Evolutionary conservation across 2,329 filamentous ascomycete genomes (phyloP).

Genomic region (Fusarium goolgardi): DNA sequence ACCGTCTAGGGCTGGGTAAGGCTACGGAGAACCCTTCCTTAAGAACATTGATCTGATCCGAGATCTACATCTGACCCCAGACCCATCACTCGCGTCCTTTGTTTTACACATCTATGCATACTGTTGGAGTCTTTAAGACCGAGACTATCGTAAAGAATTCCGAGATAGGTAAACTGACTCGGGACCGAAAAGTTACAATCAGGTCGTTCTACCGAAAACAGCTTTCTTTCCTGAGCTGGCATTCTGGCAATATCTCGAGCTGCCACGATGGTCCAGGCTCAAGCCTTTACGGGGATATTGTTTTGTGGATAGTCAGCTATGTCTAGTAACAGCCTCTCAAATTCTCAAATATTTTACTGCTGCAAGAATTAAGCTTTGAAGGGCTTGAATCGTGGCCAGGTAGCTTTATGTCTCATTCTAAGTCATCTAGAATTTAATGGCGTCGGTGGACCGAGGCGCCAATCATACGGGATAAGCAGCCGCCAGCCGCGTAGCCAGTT

Average conservation of each 20-base stretch:
- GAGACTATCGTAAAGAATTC: neutral
- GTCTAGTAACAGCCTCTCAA: neutral
- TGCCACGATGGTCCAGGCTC: neutral
- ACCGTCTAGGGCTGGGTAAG: neutral
- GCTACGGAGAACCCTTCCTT: neutral
- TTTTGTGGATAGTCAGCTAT: neutral
- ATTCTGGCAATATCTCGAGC: neutral
- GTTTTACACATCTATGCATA: neutral
- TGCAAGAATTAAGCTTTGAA: neutral
- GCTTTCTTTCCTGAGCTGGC: neutral
- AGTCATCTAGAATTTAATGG: neutral
- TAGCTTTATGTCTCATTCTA: neutral
- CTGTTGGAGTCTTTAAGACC: too few relatives aligned
- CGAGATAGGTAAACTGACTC: neutral
- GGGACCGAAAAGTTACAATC: too few relatives aligned
- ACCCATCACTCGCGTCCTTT: neutral
- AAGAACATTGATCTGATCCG: neutral
- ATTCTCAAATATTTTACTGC: neutral
- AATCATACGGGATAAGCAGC: rapidly evolving
- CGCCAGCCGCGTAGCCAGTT: neutral
- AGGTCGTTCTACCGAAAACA: neutral
- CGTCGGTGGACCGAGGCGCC: neutral
- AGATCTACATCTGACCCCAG: neutral
- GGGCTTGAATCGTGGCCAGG: neutral
- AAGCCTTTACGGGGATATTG: neutral